These are phyloP conservation scores for Calocybe gambosa DNA, from an alignment of 1,284 basidiomycete species.

Conservation along the genomic window DNA sequence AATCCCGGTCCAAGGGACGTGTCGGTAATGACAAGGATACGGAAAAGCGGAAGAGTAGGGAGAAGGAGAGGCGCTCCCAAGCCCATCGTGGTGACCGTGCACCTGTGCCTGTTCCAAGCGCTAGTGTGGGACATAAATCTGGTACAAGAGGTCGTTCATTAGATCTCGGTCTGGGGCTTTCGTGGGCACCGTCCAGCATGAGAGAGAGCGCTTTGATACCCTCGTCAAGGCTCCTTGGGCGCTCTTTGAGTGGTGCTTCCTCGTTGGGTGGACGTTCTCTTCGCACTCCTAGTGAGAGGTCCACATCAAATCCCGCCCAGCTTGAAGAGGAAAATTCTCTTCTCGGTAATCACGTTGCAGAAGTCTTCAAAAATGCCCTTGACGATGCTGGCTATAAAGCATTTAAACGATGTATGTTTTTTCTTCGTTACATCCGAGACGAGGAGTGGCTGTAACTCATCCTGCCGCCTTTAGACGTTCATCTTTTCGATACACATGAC, in stretches of 20 bases:
- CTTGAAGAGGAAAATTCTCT: slow-evolving; percentile 30
- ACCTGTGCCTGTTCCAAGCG: slow-evolving; percentile 26
- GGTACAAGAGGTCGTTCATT: slow-evolving; percentile 58
- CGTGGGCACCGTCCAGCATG: slow-evolving; percentile 63
- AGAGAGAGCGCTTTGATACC: slow-evolving; percentile 57
- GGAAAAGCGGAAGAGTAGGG: slow-evolving; percentile 17
- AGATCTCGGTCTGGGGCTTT: slow-evolving; percentile 53
- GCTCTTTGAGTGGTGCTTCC: slow-evolving; percentile 19
- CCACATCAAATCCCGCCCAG: slow-evolving; percentile 23
- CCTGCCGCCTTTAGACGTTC: slow-evolving; percentile 39
- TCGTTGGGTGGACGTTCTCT: slow-evolving; percentile 21
- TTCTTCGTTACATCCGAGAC: slow-evolving; percentile 9
- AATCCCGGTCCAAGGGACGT: slow-evolving; percentile 11
- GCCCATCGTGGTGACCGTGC: slow-evolving; percentile 23
- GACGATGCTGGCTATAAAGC: slow-evolving; percentile 55
- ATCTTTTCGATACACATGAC: slow-evolving; percentile 64
- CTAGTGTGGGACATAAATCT: slow-evolving; percentile 30
- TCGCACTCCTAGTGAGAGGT: slow-evolving; percentile 21
- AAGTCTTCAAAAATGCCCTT: slow-evolving; percentile 54
- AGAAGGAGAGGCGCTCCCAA: slow-evolving; percentile 14
- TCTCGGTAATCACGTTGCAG: slow-evolving; percentile 53
- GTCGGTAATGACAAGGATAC: slow-evolving; percentile 20
- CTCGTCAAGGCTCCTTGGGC: slow-evolving; percentile 29
- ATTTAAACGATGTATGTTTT: slow-evolving; percentile 63
- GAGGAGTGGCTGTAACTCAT: slow-evolving; percentile 6